phyloP scores from a whole-genome alignment of 1,139 yeast species.

The Taiozyma sp. region DNA sequence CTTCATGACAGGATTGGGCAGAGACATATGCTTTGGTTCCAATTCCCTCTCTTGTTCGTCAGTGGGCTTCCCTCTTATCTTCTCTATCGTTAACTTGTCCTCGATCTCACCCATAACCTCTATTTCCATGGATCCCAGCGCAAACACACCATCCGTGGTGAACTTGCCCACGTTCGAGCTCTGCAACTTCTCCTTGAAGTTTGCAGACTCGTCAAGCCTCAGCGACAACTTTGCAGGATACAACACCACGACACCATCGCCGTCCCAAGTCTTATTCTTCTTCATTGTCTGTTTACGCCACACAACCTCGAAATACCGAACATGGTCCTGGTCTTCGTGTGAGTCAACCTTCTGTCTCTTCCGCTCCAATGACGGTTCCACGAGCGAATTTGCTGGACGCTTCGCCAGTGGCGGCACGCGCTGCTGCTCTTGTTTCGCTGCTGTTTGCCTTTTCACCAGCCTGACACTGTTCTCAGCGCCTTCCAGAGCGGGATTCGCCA shows the following conservation, averaged over 20 bases:
- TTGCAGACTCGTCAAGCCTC: conserved; percentile 28
- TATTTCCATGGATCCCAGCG: conserved; percentile 48
- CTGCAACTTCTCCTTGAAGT: conserved; percentile 24
- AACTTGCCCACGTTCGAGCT: conserved; percentile 20
- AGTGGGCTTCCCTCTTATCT: conserved; percentile 5
- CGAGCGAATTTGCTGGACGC: not conserved
- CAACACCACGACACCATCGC: conserved; percentile 64
- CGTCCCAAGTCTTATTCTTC: conserved; percentile 94
- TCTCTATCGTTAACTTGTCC: conserved; percentile 18
- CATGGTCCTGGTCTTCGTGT: not conserved
- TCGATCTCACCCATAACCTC: conserved; percentile 46
- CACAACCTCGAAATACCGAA: conserved; percentile 20
- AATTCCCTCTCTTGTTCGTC: not conserved
- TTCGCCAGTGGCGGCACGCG: not conserved
- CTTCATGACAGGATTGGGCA: not conserved
- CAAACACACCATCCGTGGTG: conserved; percentile 38
- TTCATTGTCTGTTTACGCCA: conserved; percentile 62
- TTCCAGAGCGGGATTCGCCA: not conserved
- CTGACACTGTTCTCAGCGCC: too few species aligned
- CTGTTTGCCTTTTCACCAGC: too few species aligned
- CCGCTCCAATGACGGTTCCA: too few species aligned
- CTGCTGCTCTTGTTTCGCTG: too few species aligned
- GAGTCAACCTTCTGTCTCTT: not conserved
- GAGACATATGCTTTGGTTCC: not conserved
- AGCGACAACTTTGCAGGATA: conserved; percentile 15